Base-by-base conservation (phyloP, 2,329 filamentous ascomycete genomes). In the Cladorrhinum sp. region DNA sequence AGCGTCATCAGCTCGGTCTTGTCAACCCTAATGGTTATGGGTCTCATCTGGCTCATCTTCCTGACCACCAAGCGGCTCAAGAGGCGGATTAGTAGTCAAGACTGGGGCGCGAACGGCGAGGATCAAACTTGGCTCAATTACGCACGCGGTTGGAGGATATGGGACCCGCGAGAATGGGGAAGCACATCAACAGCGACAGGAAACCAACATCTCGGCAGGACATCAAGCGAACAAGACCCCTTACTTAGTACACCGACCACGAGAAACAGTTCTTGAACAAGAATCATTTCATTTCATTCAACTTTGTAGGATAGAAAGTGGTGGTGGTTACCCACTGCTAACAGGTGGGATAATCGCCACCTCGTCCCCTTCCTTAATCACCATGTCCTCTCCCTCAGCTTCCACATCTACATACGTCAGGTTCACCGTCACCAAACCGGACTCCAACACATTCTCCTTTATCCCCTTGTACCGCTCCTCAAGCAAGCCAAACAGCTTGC, bases 341-440 rank as follows among this genome's bases (percentile, higher is more conserved):
- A 96, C 92, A 9, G 92, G 91, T 32, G 92, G 91, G 60, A 96
- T 93, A 36, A 96, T 89, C 48, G 89, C 92, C 58, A 96, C 90
- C 76, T 96, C 92, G 71, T 96, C 91, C 25, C 88, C 90, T 64
- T 85, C 85, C 55, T 85, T 76, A 60, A 96, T 89, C 59, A 84
- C 72, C 24, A 79, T 66, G n/a, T 76, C 76, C 51, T 75, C 74
- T 18, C 41, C 53, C n/a, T 55, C 53, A 16, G 24, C 53, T 48
- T 49, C 53, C 16, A 91, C 68, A 71, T 95, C 89, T 70, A 93
- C 86, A 76, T 96, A 96, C 61, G 91, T 83, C 57, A 93, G 76
- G 67, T 96, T 95, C 70, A 96, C 78, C 23, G 91, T 93, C 64
- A 96, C 82, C 59, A 92, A 81, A 71, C 88, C 91, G 61, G 86